Conservation (phyloP, 2,329 filamentous ascomycete species). For the Macrophomina tecta region DNA sequence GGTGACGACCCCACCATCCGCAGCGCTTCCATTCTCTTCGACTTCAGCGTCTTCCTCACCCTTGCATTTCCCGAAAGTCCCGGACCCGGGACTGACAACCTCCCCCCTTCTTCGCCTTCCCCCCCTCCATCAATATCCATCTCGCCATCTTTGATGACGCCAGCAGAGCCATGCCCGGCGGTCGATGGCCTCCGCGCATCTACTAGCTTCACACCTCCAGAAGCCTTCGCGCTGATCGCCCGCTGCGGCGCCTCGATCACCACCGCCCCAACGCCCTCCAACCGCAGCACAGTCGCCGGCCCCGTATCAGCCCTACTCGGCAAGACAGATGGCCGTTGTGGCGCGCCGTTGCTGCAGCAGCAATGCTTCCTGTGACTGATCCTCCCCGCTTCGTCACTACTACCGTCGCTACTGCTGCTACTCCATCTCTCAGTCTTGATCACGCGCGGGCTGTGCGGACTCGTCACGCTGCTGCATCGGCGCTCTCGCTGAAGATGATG, state of each 20-base stretch:
- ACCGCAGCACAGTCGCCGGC: constrained; percentile 8
- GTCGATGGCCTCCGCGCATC: constrained; percentile 3
- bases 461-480: constrained; percentile 5
- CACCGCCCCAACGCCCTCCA: constrained; percentile 18
- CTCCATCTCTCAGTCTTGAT: constrained; percentile 9
- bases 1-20: constrained; percentile 2
- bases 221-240: constrained; percentile 16
- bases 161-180: not conserved
- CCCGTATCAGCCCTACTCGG: not conserved
- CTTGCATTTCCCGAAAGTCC: constrained; percentile 10
- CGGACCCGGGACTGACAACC: constrained; percentile 5
- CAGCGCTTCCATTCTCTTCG: constrained; percentile 23
- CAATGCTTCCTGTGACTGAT: not conserved
- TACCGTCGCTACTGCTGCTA: not conserved
- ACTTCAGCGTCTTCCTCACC: constrained; percentile 19
- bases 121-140: not conserved
- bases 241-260: constrained; percentile 21
- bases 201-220: constrained; percentile 19
- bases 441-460: constrained; percentile 5
- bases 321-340: not conserved
- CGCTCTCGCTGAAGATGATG: not conserved
- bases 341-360: not conserved
- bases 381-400: not conserved
- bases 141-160: constrained; percentile 1
- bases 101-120: not conserved